These are phyloP conservation scores for Stemphylium vesicarium DNA, from an alignment of 2,329 filamentous ascomycete genomes.

Conservation along the genomic window DNA sequence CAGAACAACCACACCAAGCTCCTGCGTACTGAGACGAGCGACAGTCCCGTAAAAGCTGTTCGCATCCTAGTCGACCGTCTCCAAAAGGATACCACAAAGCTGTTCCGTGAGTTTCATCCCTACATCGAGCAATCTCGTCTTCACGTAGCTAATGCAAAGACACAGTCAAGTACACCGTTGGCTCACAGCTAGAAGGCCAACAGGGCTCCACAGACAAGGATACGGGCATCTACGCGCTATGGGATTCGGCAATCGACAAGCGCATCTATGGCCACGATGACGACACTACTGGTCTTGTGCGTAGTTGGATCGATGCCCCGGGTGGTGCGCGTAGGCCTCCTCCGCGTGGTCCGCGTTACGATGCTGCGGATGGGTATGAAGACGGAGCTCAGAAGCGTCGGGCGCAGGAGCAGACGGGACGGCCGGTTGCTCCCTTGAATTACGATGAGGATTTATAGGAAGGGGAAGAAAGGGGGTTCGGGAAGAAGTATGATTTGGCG, in stretches of 20 bases:
- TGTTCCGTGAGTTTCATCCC: constrained; percentile 24
- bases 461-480: neutral
- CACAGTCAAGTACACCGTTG: constrained; percentile 26
- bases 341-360: neutral
- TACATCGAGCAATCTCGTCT: neutral
- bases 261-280: constrained; percentile 13
- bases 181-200: constrained; percentile 24
- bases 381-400: neutral
- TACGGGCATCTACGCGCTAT: constrained; percentile 16
- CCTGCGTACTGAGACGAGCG: constrained; percentile 74
- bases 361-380: neutral
- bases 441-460: neutral
- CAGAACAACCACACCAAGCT: constrained; percentile 75
- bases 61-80: constrained; percentile 26
- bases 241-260: neutral
- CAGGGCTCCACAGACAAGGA: constrained; percentile 18
- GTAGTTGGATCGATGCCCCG: constrained; percentile 2
- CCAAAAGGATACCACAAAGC: constrained; percentile 26
- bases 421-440: neutral
- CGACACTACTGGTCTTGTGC: constrained; percentile 15
- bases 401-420: neutral
- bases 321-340: neutral
- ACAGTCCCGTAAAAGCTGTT: constrained; percentile 69
- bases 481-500: neutral
- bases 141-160: neutral